A percentile compares a stretch with the other conserved stretches of the same genome.
Evolutionary conservation across 2,329 filamentous ascomycete species (phyloP).

Genomic region (Xylaria sp.): DNA sequence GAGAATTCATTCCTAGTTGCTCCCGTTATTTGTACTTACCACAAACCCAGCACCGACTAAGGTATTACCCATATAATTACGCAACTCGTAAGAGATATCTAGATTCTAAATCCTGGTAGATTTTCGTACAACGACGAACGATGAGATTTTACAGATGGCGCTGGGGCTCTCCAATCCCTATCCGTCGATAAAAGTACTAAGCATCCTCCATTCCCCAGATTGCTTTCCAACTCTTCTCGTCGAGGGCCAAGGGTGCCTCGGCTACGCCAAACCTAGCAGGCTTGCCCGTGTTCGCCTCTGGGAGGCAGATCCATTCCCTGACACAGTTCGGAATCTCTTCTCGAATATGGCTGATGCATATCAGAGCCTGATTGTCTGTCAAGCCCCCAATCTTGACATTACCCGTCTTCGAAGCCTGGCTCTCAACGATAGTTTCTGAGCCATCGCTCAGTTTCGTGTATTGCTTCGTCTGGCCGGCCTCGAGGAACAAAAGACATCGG

Average conservation of each 20-base stretch:
- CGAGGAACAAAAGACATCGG: constrained; percentile 85
- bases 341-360: constrained; percentile 91
- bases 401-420: constrained; percentile 56
- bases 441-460: constrained; percentile 51
- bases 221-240: constrained; percentile 68
- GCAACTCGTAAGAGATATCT: not conserved
- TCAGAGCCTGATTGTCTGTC: constrained; percentile 76
- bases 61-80: not conserved
- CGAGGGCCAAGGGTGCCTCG: constrained; percentile 67
- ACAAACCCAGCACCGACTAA: not conserved
- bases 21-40: too few relatives aligned
- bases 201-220: constrained; percentile 65
- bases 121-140: not conserved
- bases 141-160: not conserved
- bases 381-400: constrained; percentile 69
- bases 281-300: constrained; percentile 73
- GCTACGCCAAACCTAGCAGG: constrained; percentile 73
- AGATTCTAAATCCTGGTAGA: not conserved
- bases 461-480: constrained; percentile 66
- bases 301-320: constrained; percentile 85
- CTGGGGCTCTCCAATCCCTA: not conserved
- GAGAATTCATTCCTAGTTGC: too few relatives aligned
- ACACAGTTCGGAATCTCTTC: constrained; percentile 90
- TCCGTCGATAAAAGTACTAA: not conserved
- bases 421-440: constrained; percentile 55